Evolutionary conservation across 2,329 filamentous ascomycete species (phyloP).

Genomic region (Talaromyces sp.): DNA sequence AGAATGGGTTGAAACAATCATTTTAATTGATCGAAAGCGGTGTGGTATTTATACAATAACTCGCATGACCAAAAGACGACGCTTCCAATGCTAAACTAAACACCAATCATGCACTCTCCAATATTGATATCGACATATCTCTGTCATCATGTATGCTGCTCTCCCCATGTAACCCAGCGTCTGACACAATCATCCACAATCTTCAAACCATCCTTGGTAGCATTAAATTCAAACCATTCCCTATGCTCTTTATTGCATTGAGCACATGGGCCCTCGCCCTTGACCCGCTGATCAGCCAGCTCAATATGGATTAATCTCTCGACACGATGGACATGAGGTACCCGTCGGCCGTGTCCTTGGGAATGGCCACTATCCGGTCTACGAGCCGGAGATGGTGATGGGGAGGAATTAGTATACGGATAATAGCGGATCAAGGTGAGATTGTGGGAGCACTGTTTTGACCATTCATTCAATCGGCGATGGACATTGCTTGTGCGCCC

Average conservation of each 20-base stretch:
- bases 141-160: constrained; percentile 42
- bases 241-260: constrained; percentile 80
- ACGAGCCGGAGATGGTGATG: constrained; percentile 21
- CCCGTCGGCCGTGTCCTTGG: constrained; percentile 55
- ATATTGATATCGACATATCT: neutral
- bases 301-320: constrained; percentile 90
- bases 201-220: constrained; percentile 66
- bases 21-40: neutral
- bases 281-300: constrained; percentile 59
- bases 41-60: neutral
- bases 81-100: neutral
- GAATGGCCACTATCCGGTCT: constrained; percentile 18
- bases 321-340: constrained; percentile 81
- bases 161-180: constrained; percentile 81
- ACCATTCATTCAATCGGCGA: constrained; percentile 87
- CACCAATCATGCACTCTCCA: neutral
- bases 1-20: neutral
- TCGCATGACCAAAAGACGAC: neutral
- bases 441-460: constrained; percentile 84
- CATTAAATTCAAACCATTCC: constrained; percentile 93
- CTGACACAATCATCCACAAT: constrained; percentile 70
- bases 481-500: constrained; percentile 77
- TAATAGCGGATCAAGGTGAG: constrained; percentile 88
- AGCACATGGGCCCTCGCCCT: constrained; percentile 61
- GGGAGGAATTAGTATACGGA: constrained; percentile 58